Evolutionary conservation across 768 basidiomycete species (phyloP).

Genomic region (Trichaptum fuscoviolaceum): DNA sequence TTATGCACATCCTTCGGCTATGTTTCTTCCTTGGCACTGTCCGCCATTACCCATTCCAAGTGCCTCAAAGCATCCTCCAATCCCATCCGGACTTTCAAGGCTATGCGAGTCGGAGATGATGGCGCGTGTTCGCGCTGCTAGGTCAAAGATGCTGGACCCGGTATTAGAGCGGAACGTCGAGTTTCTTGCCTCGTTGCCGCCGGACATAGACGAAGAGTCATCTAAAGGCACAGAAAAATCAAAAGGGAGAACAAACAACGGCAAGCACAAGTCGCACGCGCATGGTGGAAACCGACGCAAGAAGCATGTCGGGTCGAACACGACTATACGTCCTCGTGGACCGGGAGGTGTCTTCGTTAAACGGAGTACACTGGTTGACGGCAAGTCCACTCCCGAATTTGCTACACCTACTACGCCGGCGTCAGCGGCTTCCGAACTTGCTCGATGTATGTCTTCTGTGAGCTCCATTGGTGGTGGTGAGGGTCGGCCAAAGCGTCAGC

Average conservation of each 20-base stretch:
- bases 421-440: background rate
- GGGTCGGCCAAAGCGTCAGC: background rate
- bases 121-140: background rate
- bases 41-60: slow-evolving; percentile 43
- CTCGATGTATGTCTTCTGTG: background rate
- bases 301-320: background rate
- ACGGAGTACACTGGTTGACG: background rate
- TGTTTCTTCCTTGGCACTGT: slow-evolving; percentile 33
- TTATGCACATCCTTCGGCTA: slow-evolving; percentile 27
- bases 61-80: slow-evolving; percentile 46
- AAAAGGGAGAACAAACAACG: background rate
- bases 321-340: background rate
- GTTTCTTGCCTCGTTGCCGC: background rate
- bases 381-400: background rate
- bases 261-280: background rate
- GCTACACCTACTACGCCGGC: background rate
- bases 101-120: slow-evolving; percentile 1
- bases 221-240: background rate
- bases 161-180: background rate
- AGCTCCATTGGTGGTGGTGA: background rate
- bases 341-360: slow-evolving; percentile 1
- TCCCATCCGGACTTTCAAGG: slow-evolving; percentile 41
- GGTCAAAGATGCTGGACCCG: background rate
- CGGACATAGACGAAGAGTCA: background rate
- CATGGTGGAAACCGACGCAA: background rate